These are phyloP conservation scores for Neopestalotiopsis sp. DNA, from an alignment of 2,329 filamentous ascomycete species.

Conservation along the genomic window DNA sequence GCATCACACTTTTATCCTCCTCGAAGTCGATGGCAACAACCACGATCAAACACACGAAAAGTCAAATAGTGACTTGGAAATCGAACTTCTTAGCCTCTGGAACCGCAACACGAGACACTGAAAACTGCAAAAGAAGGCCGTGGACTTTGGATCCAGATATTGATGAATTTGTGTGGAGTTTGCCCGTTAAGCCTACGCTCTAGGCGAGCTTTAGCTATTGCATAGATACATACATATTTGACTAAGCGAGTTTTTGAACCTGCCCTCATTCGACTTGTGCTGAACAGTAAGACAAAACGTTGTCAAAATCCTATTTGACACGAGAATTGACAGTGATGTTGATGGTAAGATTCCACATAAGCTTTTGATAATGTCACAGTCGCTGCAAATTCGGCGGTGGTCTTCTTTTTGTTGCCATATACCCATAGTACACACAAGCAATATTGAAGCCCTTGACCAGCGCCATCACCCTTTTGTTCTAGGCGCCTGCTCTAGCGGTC, in stretches of 20 bases:
- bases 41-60: not conserved
- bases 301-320: no score
- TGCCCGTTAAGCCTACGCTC: not conserved
- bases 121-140: not conserved
- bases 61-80: not conserved
- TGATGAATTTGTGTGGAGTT: constrained; percentile 3
- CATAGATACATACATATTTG: constrained; percentile 1
- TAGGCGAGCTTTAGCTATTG: no score
- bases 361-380: no score
- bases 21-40: not conserved
- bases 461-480: no score
- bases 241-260: not conserved
- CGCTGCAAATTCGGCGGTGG: no score
- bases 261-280: no score
- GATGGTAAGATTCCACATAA: no score
- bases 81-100: not conserved
- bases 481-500: not conserved
- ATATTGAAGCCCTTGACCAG: no score
- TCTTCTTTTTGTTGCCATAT: no score
- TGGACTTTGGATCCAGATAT: not conserved
- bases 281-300: no score
- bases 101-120: not conserved
- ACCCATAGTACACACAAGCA: no score
- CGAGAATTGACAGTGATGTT: no score
- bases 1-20: not conserved